Evolutionary conservation across 2,329 filamentous ascomycete species (phyloP), one percentile per base, ranked within the genome.

Genomic region (Chrysoporthe austroafricana): DNA sequence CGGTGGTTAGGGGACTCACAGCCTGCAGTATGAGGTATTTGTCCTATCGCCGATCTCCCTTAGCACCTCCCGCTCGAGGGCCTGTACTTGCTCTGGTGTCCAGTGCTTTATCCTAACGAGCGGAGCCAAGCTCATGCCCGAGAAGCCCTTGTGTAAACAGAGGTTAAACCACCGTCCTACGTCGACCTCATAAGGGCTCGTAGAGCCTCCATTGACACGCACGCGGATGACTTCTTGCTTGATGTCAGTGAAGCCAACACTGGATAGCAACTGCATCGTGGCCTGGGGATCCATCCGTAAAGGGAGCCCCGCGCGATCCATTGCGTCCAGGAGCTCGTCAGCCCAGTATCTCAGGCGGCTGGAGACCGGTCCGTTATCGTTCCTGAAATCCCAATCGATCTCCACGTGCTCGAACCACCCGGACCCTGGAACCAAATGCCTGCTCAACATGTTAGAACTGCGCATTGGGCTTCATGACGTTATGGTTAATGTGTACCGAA

Each of bases 391-490:
- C 78, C 92, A 92, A 78, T 98, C 93, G 65, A 98, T 91, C 77
- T 98, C 95, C 60, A 97, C 87, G 72, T 97, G 93, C 78, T 98
- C 94, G 66, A 97, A 85, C 75, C 85, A 86, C 64, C 94, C 95
- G 52, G 82, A 85, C 1, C 90, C 90, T 1, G 93, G 93, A 73
- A 88, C 89, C 36, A 97, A 84, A 75, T 96, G 92, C 64, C 91
- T 93, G 71, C 18, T 32, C 39, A n/a, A 50, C 2, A 36, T 54
- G 7, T 77, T 66, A 78, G 72, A 70, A 64, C 67, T 52, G 21
- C 57, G 39, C 13, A 50, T 21, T 58, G 59, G 32, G 56, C n/a
- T 26, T 43, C 13, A 50, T 8, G n/a, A 48, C 13, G n/a, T 11
- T 52, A 42, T 7, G 14, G 48, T 36, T 42, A 7, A 32, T 64